phyloP scores from a whole-genome alignment of 2,329 filamentous ascomycete genomes.

The Pseudogymnoascus sp. region DNA sequence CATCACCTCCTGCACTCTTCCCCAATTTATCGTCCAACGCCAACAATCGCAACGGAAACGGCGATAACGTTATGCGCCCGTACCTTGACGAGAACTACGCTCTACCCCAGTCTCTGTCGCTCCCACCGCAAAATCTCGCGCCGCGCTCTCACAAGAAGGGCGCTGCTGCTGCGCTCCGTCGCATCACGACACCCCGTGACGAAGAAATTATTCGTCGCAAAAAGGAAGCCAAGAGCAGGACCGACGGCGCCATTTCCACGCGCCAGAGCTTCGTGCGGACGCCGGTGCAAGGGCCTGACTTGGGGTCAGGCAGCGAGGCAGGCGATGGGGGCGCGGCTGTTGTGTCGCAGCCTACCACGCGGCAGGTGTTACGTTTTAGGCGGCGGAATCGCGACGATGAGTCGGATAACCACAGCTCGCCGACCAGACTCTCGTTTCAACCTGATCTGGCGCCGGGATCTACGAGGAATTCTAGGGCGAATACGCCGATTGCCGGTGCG shows the following conservation, averaged over 20 bases:
- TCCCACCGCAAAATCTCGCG: not conserved
- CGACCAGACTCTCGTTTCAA: constrained; percentile 41
- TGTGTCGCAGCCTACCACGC: constrained; percentile 11
- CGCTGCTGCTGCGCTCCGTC: not conserved
- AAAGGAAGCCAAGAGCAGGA: not conserved
- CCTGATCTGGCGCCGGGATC: constrained; percentile 35
- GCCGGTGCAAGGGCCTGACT: constrained; percentile 10
- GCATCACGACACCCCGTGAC: constrained; percentile 1
- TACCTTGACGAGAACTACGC: constrained; percentile 1
- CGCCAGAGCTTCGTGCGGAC: constrained; percentile 23
- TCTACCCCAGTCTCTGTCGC: not conserved
- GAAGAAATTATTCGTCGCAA: not conserved
- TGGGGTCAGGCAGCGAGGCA: constrained; percentile 19
- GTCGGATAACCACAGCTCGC: constrained; percentile 44
- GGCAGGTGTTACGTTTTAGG: constrained; percentile 20
- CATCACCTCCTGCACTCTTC: constrained; percentile 5
- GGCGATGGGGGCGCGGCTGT: constrained; percentile 16
- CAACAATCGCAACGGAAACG: not conserved
- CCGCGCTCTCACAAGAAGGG: constrained; percentile 3
- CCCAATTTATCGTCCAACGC: not conserved
- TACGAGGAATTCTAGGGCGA: constrained; percentile 47
- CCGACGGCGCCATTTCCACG: not conserved
- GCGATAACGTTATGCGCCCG: not conserved
- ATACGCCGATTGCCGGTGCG: constrained; percentile 44
- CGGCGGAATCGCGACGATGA: constrained; percentile 37